Evolutionary conservation across 1,284 basidiomycete species (phyloP), one percentile per base, ranked within the genome.

Genomic region (Fomitopsis pinicola): DNA sequence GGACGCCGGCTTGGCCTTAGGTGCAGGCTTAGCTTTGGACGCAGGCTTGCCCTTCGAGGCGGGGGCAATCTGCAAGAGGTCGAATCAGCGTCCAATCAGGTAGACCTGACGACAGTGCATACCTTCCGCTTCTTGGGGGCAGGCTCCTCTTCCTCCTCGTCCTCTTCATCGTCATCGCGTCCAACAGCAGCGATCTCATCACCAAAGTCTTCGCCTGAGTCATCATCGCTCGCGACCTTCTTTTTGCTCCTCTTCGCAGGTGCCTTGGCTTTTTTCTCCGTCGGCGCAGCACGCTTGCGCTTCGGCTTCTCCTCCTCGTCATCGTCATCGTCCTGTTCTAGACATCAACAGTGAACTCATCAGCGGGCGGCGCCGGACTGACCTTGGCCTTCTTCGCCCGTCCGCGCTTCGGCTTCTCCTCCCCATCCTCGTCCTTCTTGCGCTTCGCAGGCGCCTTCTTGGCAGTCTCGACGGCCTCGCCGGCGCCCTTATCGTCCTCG

Each of bases 401-500:
- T 58, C 69, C 62, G 38, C 70, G 71, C 70, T 74, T 76, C 15
- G 77, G 76, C 66, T 78, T 78, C 62, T 76, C 72, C 22, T 71
- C 72, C 4, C 69, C 75, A 14, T 67, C 73, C 42, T 66, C 69
- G 22, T 71, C 75, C 44, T 74, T 77, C 60, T 73, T 76, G 17
- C 73, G 76, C 52, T 67, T 68, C 22, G 67, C 48, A 3, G 66
- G 62, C 42, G 72, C 72, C 67, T 75, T 73, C 67, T 73, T 73
- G 58, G 60, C 69, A 3, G 63, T 67, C 7, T 67, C 70, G 30
- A 69, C 63, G 17, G 71, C 60, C 63, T 73, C 72, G 15, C 72
- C 72, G 15, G 63, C 58, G 17, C 72, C 72, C 61, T 71, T 83
- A 71, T 94, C 93, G 63, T 87, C 91, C 8, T 87, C 86, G n/a